Evolutionary conservation across 2,329 filamentous ascomycete genomes (phyloP), one percentile per base, ranked within the genome.

Genomic region (Talaromyces marneffei): DNA sequence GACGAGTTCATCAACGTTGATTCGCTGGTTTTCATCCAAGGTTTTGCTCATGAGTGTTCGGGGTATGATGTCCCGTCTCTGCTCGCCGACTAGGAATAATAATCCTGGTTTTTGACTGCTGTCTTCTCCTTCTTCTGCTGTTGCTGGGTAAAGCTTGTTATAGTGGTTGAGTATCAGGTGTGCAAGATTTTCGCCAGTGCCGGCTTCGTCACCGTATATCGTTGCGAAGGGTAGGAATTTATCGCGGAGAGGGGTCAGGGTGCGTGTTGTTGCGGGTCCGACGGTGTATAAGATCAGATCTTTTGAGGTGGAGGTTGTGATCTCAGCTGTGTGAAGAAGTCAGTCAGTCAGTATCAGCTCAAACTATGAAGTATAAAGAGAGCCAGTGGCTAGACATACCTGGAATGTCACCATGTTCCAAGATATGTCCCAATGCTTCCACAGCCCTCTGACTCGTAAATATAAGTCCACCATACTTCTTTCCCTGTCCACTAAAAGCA

Each of bases 81-180:
- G 90, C 72, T 97, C 93, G 20, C 94, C 94, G 0, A 96, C 92
- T 14, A 95, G 83, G 73, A 97, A 99, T 0, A 97, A 78, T 4
- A 97, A 74, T 0, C 88, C 83, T 0, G 82, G 86, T 48, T 67
- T 71, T 69, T 18, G 67, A 67, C 40, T 66, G 67, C 29, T 27
- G 61, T 31, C 69, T 60, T 14, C 33, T 40, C n/a, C 33, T 33
- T 31, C 69, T 60, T 14, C 33, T 40, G 18, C 33, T 33, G 14
- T 65, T 53, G 59, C 74, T 69, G 10, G 27, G 80, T 64, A 7
- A 62, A 62, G 59, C 1, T 40, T n/a, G 37, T 82, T 84, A 70
- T 96, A 96, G 71, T 96, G 89, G 2, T 86, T 77, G 5, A 96
- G 80, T 59, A 99, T 97, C 70, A 87, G 89, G 5, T 82, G 77